phyloP scores from a whole-genome alignment of 495 filamentous ascomycete genomes.

The Penicillium cataractarum region DNA sequence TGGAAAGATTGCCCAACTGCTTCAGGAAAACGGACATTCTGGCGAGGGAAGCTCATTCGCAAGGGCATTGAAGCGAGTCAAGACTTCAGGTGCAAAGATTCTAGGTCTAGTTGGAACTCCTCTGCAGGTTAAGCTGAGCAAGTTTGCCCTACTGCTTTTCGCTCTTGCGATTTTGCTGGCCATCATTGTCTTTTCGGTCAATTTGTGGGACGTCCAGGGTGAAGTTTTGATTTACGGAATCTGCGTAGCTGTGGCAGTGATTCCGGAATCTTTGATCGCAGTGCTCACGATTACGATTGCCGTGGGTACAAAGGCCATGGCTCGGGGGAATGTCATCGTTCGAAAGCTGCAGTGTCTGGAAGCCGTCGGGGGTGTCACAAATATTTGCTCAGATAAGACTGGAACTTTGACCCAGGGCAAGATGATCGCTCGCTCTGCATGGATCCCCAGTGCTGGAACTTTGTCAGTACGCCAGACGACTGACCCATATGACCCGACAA shows the following conservation, averaged over 20 bases:
- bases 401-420: slow-evolving; percentile 77
- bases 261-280: slow-evolving; percentile 73
- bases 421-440: slow-evolving; percentile 80
- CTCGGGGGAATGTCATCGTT: slow-evolving; percentile 74
- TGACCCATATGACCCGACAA: slow-evolving; percentile 65
- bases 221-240: slow-evolving; percentile 85
- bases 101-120: slow-evolving; percentile 83
- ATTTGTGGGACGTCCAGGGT: slow-evolving; percentile 66
- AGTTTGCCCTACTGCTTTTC: slow-evolving; percentile 75
- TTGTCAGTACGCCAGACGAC: slow-evolving; percentile 58
- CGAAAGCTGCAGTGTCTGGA: slow-evolving; percentile 81
- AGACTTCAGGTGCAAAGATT: slow-evolving; percentile 58
- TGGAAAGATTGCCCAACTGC: slow-evolving; percentile 73
- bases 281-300: slow-evolving; percentile 76
- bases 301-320: slow-evolving; percentile 74
- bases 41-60: slow-evolving; percentile 67
- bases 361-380: slow-evolving; percentile 81
- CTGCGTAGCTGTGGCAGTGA: slow-evolving; percentile 73
- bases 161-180: slow-evolving; percentile 73
- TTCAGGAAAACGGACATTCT: slow-evolving; percentile 55
- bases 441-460: slow-evolving; percentile 67
- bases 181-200: slow-evolving; percentile 79
- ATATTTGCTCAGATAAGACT: slow-evolving; percentile 89
- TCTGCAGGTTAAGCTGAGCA: slow-evolving; percentile 78
- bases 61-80: slow-evolving; percentile 60